phyloP scores from a whole-genome alignment of 495 filamentous ascomycete genomes.

The Aspergillus leporis region DNA sequence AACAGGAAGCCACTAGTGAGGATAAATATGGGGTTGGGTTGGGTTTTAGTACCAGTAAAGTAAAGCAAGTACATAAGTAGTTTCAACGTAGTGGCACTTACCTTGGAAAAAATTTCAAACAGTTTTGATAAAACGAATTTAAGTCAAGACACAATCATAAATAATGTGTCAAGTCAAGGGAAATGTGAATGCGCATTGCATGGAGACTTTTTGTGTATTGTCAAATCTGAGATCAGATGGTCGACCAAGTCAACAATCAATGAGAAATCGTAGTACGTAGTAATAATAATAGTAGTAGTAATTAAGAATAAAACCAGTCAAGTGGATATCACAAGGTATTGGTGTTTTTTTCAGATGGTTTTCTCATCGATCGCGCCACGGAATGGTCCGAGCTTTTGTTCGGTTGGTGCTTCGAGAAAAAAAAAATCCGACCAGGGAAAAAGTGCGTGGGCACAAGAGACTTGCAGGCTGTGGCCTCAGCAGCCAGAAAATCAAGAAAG shows the following conservation, averaged over 20 bases:
- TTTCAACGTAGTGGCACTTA: not conserved
- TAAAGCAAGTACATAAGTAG: not conserved
- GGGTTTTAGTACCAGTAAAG: not conserved
- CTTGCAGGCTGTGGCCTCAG: constrained; percentile 21
- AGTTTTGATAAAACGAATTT: not conserved
- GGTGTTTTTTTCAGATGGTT: constrained; percentile 7
- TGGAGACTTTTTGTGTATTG: not conserved
- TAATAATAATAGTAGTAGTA: not conserved
- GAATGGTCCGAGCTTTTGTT: constrained; percentile 17
- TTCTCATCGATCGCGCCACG: constrained; percentile 16
- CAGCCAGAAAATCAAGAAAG: constrained; percentile 19
- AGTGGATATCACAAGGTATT: not conserved
- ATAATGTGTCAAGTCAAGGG: not conserved
- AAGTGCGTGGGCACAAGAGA: constrained; percentile 24
- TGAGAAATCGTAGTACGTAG: not conserved
- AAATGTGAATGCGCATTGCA: not conserved
- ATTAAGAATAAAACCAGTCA: not conserved
- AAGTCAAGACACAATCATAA: not conserved
- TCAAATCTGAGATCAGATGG: constrained; percentile 1
- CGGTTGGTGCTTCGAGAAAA: constrained; percentile 2
- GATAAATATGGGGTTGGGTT: constrained; percentile 6
- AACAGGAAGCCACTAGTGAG: constrained; percentile 6
- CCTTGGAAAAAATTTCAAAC: not conserved
- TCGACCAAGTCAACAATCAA: not conserved
- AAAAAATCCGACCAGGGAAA: constrained; percentile 7